phyloP scores from a whole-genome alignment of 176 grass and related monocot species.

The Raddia distichophylla region DNA sequence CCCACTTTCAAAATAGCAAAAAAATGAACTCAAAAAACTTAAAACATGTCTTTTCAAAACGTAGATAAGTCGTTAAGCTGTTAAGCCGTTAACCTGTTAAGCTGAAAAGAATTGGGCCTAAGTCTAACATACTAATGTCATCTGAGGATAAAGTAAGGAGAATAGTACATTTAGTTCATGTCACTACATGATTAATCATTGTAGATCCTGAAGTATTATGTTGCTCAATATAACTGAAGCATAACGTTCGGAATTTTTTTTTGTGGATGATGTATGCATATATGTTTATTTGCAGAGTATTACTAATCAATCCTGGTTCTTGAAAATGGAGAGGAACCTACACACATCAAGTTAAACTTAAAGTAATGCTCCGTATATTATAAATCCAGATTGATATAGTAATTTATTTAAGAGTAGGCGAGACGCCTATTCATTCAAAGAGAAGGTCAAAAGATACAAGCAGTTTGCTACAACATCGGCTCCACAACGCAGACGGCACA shows the following conservation, averaged over 20 bases:
- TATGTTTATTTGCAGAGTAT: constrained; percentile 4
- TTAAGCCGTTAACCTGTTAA: no score
- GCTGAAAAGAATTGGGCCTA: no score
- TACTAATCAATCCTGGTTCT: neutral
- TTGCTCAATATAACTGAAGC: neutral
- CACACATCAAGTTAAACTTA: neutral
- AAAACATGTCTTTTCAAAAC: no score
- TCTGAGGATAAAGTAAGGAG: neutral
- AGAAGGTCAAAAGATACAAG: no score
- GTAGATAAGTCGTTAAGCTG: no score
- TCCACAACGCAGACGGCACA: no score
- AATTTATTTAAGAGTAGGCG: no score
- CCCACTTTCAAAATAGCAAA: no score
- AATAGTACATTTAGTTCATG: neutral
- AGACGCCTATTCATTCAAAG: no score
- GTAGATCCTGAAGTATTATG: neutral
- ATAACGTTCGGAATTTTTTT: neutral
- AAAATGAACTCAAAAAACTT: no score
- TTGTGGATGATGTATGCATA: constrained; percentile 8
- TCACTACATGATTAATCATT: neutral
- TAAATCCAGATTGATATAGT: neutral
- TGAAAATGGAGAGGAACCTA: neutral
- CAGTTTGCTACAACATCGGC: no score
- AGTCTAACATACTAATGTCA: constrained; percentile 8
- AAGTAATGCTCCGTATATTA: neutral